Evolutionary conservation across 2,329 filamentous ascomycete genomes (phyloP).

Genomic region (Colletotrichum agaves): DNA sequence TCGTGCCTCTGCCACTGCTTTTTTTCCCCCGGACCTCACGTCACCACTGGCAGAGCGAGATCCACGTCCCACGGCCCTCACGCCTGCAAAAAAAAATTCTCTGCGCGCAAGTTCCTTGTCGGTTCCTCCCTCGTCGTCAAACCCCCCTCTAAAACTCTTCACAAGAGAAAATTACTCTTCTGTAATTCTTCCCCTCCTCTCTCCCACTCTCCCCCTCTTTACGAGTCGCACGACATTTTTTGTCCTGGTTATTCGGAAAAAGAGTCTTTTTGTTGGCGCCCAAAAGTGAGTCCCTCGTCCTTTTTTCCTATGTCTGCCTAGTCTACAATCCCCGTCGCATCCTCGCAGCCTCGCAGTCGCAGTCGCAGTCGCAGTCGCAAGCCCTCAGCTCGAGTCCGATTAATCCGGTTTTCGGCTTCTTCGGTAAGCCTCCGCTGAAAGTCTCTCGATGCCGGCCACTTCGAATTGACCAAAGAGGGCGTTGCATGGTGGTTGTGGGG

Average conservation of each 20-base stretch:
- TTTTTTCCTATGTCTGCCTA: constrained; percentile 38
- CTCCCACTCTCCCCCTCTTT: constrained; percentile 38
- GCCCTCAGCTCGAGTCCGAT: neutral
- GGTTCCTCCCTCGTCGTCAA: constrained; percentile 35
- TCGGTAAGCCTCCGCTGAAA: constrained; percentile 16
- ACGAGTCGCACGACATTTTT: constrained; percentile 46
- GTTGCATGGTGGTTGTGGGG: neutral
- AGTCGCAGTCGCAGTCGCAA: constrained; percentile 15
- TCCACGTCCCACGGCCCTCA: constrained; percentile 32
- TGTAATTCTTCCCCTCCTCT: constrained; percentile 29
- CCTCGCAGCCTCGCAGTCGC: constrained; percentile 25
- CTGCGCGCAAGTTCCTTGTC: constrained; percentile 37
- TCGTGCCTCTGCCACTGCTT: constrained; percentile 32
- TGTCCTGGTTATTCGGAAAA: constrained; percentile 43
- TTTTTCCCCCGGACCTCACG: constrained; percentile 29
- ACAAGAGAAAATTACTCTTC: constrained; percentile 29
- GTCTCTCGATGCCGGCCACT: neutral
- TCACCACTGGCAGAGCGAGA: constrained; percentile 36
- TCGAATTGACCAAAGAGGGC: neutral
- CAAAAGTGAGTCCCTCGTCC: constrained; percentile 60
- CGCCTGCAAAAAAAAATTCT: constrained; percentile 28
- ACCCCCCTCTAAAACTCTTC: constrained; percentile 28
- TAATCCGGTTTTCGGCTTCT: constrained; percentile 21
- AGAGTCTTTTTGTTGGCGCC: constrained; percentile 57
- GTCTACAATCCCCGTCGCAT: constrained; percentile 24